A percentile compares a stretch with the other conserved stretches of the same genome.
Evolutionary conservation across 192 early-diverging fungal genomes (phyloP).

Genomic region (Phlyctochytrium bullatum): DNA sequence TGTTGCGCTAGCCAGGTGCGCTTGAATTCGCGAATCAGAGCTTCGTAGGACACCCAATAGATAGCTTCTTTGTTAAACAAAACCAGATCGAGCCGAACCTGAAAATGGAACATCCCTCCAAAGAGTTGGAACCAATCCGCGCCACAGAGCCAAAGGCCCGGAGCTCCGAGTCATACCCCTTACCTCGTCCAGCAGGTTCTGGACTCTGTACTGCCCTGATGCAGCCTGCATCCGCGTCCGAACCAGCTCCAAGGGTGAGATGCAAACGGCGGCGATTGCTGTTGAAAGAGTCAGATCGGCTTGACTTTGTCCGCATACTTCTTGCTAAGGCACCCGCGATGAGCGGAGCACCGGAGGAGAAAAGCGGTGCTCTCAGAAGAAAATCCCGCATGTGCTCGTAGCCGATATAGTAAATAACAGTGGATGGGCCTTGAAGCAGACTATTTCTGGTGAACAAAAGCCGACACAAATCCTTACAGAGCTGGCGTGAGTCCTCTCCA

Average conservation of each 20-base stretch:
- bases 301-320: slow-evolving; percentile 46
- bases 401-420: slow-evolving; percentile 91
- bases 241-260: slow-evolving; percentile 90
- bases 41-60: slow-evolving; percentile 93
- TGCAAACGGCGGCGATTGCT: slow-evolving; percentile 71
- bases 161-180: slow-evolving; percentile 54
- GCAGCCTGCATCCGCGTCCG: slow-evolving; percentile 87
- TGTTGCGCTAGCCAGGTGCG: neutral
- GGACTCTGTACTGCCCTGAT: slow-evolving; percentile 56
- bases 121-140: slow-evolving; percentile 82
- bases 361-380: slow-evolving; percentile 35
- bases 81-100: slow-evolving; percentile 29
- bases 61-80: slow-evolving; percentile 46
- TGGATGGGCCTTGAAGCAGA: slow-evolving; percentile 84
- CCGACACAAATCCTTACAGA: slow-evolving; percentile 38
- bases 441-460: slow-evolving; percentile 6
- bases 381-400: slow-evolving; percentile 81
- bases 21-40: slow-evolving; percentile 45
- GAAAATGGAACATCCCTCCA: slow-evolving; percentile 97
- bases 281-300: neutral
- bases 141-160: slow-evolving; percentile 72
- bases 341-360: slow-evolving; percentile 57
- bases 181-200: slow-evolving; percentile 55
- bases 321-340: slow-evolving; percentile 77
- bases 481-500: slow-evolving; percentile 89